Conservation (phyloP, 225 moss, liverwort and hornwort genomes). For the Rhytidiadelphus loreus region DNA sequence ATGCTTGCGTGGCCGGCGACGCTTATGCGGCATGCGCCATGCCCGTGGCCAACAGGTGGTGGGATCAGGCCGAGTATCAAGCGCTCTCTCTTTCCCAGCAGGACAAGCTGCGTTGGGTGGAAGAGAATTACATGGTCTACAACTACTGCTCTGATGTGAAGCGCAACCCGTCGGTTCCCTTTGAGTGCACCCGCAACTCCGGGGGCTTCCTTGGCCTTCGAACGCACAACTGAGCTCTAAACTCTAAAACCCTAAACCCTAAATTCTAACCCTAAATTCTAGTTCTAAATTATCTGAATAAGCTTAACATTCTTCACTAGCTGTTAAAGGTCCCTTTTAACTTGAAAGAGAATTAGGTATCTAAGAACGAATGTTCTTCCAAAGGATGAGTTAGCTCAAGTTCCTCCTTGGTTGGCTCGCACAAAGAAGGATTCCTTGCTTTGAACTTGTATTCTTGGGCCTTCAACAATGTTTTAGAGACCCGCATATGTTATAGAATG, state of each 20-base stretch:
- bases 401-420: background rate
- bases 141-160: slow-evolving; percentile 61
- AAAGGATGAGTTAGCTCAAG: background rate
- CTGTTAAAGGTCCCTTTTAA: too few species aligned
- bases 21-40: slow-evolving; percentile 6
- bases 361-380: background rate
- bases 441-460: background rate
- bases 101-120: slow-evolving; percentile 70
- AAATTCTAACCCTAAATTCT: background rate
- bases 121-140: slow-evolving; percentile 81
- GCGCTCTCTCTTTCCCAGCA: slow-evolving; percentile 34
- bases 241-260: background rate
- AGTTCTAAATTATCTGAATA: background rate
- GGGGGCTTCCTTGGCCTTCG: slow-evolving; percentile 25
- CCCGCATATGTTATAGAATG: too few species aligned
- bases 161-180: slow-evolving; percentile 26
- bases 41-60: slow-evolving; percentile 27
- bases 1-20: slow-evolving; percentile 38
- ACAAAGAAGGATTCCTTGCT: background rate
- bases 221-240: background rate
- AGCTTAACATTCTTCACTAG: background rate
- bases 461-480: background rate
- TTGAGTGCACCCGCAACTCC: slow-evolving; percentile 39
- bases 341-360: background rate
- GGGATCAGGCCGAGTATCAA: slow-evolving; percentile 40